Percentiles rank a stretch among this genome's conserved stretches.
Evolutionary conservation across 2,329 filamentous ascomycete species (phyloP).

Genomic region (Dactylonectria estremocensis): DNA sequence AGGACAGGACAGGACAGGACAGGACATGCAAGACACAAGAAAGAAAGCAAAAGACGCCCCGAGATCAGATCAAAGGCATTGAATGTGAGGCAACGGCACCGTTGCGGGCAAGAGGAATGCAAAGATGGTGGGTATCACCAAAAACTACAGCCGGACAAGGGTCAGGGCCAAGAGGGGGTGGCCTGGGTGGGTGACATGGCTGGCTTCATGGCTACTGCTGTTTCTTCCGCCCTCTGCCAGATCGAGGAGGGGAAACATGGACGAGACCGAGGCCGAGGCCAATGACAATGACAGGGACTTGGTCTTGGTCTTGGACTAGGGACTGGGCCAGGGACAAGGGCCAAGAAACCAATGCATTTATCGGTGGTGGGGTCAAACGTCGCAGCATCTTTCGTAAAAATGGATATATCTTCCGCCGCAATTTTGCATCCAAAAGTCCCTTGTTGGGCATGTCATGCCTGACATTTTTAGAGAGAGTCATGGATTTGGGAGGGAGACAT

Average conservation of each 20-base stretch:
- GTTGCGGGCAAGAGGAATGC: slow-evolving; percentile 14
- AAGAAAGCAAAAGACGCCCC: slow-evolving; percentile 9
- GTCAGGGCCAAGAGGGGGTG: slow-evolving; percentile 9
- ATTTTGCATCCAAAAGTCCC: not conserved
- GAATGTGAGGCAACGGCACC: slow-evolving; percentile 9
- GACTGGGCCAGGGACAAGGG: not conserved
- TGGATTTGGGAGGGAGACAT: not conserved
- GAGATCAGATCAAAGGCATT: slow-evolving; percentile 24
- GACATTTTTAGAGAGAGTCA: no score
- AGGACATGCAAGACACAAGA: no score
- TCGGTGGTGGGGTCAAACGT: not conserved
- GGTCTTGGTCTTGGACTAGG: not conserved
- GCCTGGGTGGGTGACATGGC: not conserved
- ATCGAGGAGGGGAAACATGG: not conserved
- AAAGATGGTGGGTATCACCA: slow-evolving; percentile 34
- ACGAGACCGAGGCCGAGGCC: not conserved
- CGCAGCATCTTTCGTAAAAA: slow-evolving; percentile 1
- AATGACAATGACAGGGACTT: not conserved
- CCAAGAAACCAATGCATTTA: not conserved
- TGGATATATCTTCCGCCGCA: not conserved
- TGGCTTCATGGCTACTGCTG: not conserved
- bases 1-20: no score
- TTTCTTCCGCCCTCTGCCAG: not conserved
- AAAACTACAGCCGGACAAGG: slow-evolving; percentile 28
- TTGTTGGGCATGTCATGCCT: not conserved